Base-by-base conservation (phyloP, 441 rosid species). In the Adansonia gregorii region DNA sequence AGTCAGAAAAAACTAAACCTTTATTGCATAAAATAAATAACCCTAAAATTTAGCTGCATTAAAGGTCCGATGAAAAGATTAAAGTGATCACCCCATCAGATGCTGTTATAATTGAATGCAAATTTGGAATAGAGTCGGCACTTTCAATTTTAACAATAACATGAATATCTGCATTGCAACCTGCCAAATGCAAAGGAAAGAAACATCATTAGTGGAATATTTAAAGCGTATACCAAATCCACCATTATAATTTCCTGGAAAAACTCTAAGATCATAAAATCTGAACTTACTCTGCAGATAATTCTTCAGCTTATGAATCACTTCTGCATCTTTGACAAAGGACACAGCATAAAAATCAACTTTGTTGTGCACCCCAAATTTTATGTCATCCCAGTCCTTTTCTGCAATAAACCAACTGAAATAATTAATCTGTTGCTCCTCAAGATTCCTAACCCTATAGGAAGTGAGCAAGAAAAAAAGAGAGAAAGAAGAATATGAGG, bases 331-430 rank as follows among this genome's bases (percentile, higher is more conserved):
- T 84, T 95, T 95, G 61, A 95, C 99, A 80, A 95, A 95, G 49
- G 99, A 95, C 60, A 95, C 96, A 6, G 99, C 99, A 81, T 93
- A 95, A 81, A 90, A 95, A 86, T 95, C 99, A n/a, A 93, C 98
- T 88, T 92, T 87, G 85, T 93, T 93, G 82, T 93, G 97, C 83
- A 95, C 97, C 69, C 99, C 98, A 82, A 95, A 95, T 83, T 93
- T 95, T 55, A 95, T 95, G 83, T 95, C 99, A 83, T 92, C 99
- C 98, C 98, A 95, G 85, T 95, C 98, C 83, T 92, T 95, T 72
- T 92, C 99, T 95, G 88, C 71, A 46, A 67, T 35, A 35, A 35
- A 35, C 41, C 6, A 35, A 35, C 6, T 35, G 41, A 35, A 35
- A 35, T 35, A 35, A 35, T 35, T 35, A 35, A 35, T 35, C 41